Percentiles rank a stretch among this genome's conserved stretches.
Evolutionary conservation across 2,329 filamentous ascomycete genomes (phyloP).

Genomic region (Fusarium camptoceras): DNA sequence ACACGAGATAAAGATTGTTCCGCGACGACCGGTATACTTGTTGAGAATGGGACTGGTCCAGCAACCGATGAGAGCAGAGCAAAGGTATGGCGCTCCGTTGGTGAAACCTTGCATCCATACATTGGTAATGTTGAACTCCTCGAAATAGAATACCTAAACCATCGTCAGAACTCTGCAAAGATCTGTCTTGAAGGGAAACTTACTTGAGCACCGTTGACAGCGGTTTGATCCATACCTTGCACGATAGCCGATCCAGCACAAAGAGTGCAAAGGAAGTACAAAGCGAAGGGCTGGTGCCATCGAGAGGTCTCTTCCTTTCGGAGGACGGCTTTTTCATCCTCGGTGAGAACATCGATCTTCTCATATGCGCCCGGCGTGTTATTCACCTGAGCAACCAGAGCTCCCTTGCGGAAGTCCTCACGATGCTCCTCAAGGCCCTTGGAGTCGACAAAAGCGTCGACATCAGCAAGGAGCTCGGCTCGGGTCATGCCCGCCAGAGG

Average conservation of each 20-base stretch:
- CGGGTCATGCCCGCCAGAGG: slow-evolving; percentile 48
- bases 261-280: slow-evolving; percentile 53
- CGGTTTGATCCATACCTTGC: slow-evolving; percentile 75
- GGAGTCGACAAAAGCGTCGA: slow-evolving; percentile 52
- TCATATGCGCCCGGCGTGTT: slow-evolving; percentile 50
- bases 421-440: slow-evolving; percentile 51
- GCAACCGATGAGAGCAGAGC: slow-evolving; percentile 56
- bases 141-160: slow-evolving; percentile 52
- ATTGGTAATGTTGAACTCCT: slow-evolving; percentile 51
- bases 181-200: slow-evolving; percentile 41
- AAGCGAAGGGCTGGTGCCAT: slow-evolving; percentile 50
- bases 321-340: slow-evolving; percentile 48
- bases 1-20: slow-evolving; percentile 73
- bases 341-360: slow-evolving; percentile 41
- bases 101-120: slow-evolving; percentile 64
- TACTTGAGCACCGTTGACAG: slow-evolving; percentile 72
- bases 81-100: slow-evolving; percentile 67
- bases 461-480: slow-evolving; percentile 50
- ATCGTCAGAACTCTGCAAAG: background rate
- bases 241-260: slow-evolving; percentile 65
- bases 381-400: slow-evolving; percentile 61
- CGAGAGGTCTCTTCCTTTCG: slow-evolving; percentile 47
- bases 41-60: slow-evolving; percentile 62
- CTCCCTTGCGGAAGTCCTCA: slow-evolving; percentile 63
- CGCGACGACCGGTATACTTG: slow-evolving; percentile 70